Conservation (phyloP, 257 asterid species). For the Solanum habrochaites region DNA sequence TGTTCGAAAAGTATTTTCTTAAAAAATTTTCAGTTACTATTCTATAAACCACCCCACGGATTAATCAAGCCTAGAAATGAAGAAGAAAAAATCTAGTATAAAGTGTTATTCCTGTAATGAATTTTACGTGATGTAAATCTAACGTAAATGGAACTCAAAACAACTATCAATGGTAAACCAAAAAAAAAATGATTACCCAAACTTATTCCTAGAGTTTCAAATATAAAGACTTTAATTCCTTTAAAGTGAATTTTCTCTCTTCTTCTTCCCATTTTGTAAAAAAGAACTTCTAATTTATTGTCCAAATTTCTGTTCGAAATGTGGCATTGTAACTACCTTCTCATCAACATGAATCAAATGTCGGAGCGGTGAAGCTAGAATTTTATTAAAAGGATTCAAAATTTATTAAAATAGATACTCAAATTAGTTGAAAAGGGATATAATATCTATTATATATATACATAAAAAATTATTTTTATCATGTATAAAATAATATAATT, state of each 20-base stretch:
- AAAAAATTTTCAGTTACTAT: background rate
- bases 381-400: no score
- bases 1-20: background rate
- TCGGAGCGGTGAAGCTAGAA: no score
- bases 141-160: background rate
- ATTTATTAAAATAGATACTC: fast-evolving
- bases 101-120: fast-evolving
- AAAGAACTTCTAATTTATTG: background rate
- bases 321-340: background rate
- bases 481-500: no score
- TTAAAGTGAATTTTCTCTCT: background rate
- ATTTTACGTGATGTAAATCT: background rate
- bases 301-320: background rate
- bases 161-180: background rate
- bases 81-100: background rate
- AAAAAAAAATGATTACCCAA: background rate
- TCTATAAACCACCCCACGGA: background rate
- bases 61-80: background rate
- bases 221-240: background rate
- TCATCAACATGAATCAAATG: no score
- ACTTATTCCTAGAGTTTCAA: background rate
- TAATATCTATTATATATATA: fast-evolving
- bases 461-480: no score
- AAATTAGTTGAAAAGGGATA: no score
- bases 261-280: background rate